Base-by-base conservation (phyloP, 1,284 basidiomycete genomes). In the Microbotryum scabiosae region DNA sequence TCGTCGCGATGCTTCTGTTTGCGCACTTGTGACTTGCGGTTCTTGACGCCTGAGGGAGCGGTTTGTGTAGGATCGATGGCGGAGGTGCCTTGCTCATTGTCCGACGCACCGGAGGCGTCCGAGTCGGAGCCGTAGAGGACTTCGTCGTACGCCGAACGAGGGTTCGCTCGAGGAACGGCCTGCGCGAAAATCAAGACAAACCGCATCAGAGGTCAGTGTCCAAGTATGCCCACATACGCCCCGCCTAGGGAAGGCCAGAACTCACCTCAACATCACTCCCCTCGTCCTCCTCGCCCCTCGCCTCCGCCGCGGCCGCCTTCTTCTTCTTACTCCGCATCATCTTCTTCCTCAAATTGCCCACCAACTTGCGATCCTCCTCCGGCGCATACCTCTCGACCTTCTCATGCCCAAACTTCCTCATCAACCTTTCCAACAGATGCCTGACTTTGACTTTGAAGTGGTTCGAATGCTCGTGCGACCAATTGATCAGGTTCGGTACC, bases 391-490 rank as follows among this genome's bases (percentile, higher is more conserved):
- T 67, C 64, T 79, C 78, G 7, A 99, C 84, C 23, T 85, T 85
- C 54, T 93, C 85, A 79, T 84, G 96, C 0, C 86, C 87, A 72
- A 97, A 96, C 64, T 92, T 83, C 63, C 94, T 81, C 65, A 98
- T 82, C 82, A 98, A 85, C 51, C 96, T 84, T 79, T 98, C 96
- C 70, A 98, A 91, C 62, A 98, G 92, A 76, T 97, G 93, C 51
- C 91, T 84, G 16, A 97, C 90, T 78, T 97, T 97, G 59, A 83
- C 81, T 76, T 98, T 98, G 83, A 99, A 98, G 75, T 97, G 94
- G 73, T 98, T 97, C 75, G 94, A 94, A 79, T 98, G 93, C 74
- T 97, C 92, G 72, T 94, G 89, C 7, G 90, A 90, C 91, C 94
- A 96, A 59, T 81, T 81, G 26, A 98, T 79, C 20, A 99, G 80